These are phyloP conservation scores for Plectosphaerella cucumerina DNA, from an alignment of 2,329 filamentous ascomycete species.

Conservation along the genomic window DNA sequence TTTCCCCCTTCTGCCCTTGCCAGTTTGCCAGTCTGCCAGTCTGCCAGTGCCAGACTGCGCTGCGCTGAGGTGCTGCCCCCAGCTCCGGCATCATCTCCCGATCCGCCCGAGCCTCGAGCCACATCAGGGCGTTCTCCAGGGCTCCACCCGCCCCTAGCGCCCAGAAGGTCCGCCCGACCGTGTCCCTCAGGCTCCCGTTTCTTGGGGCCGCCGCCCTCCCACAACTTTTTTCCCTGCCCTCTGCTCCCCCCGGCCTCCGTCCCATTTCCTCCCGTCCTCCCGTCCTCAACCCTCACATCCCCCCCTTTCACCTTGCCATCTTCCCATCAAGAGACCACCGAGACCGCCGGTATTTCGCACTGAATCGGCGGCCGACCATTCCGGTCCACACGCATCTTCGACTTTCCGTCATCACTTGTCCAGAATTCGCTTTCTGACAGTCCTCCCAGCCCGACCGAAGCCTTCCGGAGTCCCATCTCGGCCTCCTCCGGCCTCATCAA, in stretches of 20 bases:
- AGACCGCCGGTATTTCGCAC: background rate
- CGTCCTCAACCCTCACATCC: background rate
- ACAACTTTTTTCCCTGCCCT: conserved; percentile 11
- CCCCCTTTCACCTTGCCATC: background rate
- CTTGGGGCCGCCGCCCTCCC: conserved; percentile 12
- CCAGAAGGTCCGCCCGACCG: conserved; percentile 8
- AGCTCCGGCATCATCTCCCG: conserved; percentile 14
- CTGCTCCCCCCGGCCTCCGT: conserved; percentile 8
- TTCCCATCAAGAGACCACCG: background rate
- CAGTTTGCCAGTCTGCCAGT: no score
- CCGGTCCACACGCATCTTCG: background rate
- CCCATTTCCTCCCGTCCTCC: conserved; percentile 5
- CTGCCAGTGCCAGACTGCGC: no score
- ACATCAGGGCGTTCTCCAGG: conserved; percentile 1
- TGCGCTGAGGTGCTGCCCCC: background rate
- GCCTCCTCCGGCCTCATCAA: background rate
- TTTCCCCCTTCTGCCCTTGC: no score
- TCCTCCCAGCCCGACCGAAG: background rate
- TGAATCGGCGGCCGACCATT: background rate
- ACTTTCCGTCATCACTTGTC: no score
- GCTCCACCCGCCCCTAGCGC: conserved; percentile 1
- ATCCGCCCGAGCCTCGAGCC: conserved; percentile 10
- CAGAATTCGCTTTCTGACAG: no score
- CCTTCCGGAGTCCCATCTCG: background rate
- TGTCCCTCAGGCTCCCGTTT: conserved; percentile 6